These are phyloP conservation scores for Corchorus capsularis DNA, from an alignment of 345 rosid species.

Conservation along the genomic window DNA sequence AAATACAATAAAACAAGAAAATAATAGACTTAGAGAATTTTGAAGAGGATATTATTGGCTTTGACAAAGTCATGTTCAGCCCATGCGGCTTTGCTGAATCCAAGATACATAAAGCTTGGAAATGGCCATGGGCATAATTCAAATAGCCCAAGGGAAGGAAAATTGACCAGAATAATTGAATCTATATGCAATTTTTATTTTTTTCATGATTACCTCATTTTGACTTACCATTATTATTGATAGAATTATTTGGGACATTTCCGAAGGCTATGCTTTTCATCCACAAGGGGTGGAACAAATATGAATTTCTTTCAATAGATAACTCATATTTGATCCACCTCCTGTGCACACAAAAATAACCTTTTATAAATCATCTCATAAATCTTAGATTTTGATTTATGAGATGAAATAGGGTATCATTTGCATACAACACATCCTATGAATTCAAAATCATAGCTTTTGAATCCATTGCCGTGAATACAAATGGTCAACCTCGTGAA, in stretches of 20 bases:
- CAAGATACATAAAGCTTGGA: background rate
- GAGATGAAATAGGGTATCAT: background rate
- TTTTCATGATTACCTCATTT: too few species aligned
- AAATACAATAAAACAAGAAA: too few species aligned
- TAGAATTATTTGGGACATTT: background rate
- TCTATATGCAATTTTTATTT: too few species aligned
- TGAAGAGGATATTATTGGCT: background rate
- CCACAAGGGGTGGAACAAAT: conserved; percentile 35
- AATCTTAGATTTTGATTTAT: background rate
- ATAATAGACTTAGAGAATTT: too few species aligned
- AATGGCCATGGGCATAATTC: background rate
- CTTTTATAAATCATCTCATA: background rate
- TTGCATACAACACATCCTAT: too few species aligned
- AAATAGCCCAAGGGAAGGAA: background rate
- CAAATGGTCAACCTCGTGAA: background rate
- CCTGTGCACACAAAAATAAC: conserved; percentile 36
- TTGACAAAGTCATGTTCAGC: background rate
- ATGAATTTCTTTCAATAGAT: conserved; percentile 16
- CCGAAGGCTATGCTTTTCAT: conserved; percentile 17
- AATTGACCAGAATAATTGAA: background rate
- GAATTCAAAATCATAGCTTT: background rate
- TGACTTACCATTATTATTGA: too few species aligned
- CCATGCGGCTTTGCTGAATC: background rate
- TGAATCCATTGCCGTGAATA: background rate
- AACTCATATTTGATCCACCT: conserved; percentile 47